Evolutionary conservation across 2,329 filamentous ascomycete species (phyloP), one percentile per base, ranked within the genome.

Genomic region (Penicillium sumatraense): DNA sequence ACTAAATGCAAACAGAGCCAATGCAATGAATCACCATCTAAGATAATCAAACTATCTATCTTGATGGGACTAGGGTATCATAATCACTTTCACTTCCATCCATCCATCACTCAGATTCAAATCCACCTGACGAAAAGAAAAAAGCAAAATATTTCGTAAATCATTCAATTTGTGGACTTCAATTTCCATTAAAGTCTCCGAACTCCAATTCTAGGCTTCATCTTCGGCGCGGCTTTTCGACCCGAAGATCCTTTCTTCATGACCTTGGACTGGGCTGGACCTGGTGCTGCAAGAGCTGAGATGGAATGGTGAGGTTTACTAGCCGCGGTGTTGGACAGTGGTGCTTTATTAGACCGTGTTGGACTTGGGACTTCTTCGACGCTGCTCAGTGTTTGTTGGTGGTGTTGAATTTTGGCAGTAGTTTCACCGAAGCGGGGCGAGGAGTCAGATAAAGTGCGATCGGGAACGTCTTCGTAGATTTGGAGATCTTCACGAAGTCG

Each of bases 141-240:
- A n/a, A n/a, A n/a, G n/a, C n/a, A n/a, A n/a, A n/a, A n/a, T n/a
- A n/a, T n/a, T n/a, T n/a, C n/a, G n/a, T n/a, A n/a, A n/a, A n/a
- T n/a, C n/a, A n/a, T n/a, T n/a, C n/a, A n/a, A n/a, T n/a, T n/a
- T n/a, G n/a, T n/a, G n/a, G n/a, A n/a, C n/a, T n/a, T n/a, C n/a
- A n/a, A n/a, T n/a, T n/a, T n/a, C n/a, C 29, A 31, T 31, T 54
- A 75, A 31, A 75, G 59, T 42, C 73, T 65, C 31, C 72, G 70
- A 24, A 75, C 61, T 0, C 73, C 73, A 45, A 71, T 67, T 13
- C 73, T 67, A 1, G 73, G 67, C 54, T 75, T 75, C 6, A 60
- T 27, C 47, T 72, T 73, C 21, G 59, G 58, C 3, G 54, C 53
- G 5, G 56, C 63, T 42, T 68, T 74, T 48, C 69, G 65, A 2